Base-by-base conservation (phyloP, 495 filamentous ascomycete species). In the Apodospora peruviana region DNA sequence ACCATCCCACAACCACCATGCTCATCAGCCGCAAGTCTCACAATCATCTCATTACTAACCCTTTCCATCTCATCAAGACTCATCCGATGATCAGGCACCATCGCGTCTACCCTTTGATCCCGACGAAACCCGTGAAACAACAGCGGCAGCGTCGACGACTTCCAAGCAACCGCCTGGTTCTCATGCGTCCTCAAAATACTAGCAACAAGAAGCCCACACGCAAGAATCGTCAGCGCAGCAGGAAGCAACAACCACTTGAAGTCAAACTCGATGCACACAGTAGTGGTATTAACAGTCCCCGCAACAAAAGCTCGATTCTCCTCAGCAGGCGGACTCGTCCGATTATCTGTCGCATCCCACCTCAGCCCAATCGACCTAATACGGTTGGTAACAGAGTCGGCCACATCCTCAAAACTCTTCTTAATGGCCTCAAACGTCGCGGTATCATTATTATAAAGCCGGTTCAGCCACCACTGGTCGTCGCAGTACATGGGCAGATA, bases 131-230 rank as follows among this genome's bases (percentile, higher is more conserved):
- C 45, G 21, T 43, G 40, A 23, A 42, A 49, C 47, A 49, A 12
- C 47, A 49, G n/a, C 47, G 47, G 47, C 18, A 49, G 12, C 40
- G 17, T n/a, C 25, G 39, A 43, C 17, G 47, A 42, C 40, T 49
- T 49, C 47, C 47, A 49, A 24, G 29, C 47, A 12, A 25, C 36
- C 24, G 21, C 23, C 20, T 12, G 2, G 19, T 19, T 14, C 10
- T 2, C 1, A 18, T 35, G 21, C 18, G 40, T 37, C 47, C 11
- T 18, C 18, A 42, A 17, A 4, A 49, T 7, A 4, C 14, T 4
- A 0, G 22, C 24, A 8, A 49, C 24, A 4, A 42, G 5, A 16
- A 49, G 12, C 11, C 16, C 23, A 18, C 42, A 11, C 25, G 45
- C 40, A 2, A 32, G 4, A 0, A 32, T 2, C 36, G 23, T 40